Evolutionary conservation across 2,329 filamentous ascomycete species (phyloP).

Genomic region (Paracoccidioides lutzii): DNA sequence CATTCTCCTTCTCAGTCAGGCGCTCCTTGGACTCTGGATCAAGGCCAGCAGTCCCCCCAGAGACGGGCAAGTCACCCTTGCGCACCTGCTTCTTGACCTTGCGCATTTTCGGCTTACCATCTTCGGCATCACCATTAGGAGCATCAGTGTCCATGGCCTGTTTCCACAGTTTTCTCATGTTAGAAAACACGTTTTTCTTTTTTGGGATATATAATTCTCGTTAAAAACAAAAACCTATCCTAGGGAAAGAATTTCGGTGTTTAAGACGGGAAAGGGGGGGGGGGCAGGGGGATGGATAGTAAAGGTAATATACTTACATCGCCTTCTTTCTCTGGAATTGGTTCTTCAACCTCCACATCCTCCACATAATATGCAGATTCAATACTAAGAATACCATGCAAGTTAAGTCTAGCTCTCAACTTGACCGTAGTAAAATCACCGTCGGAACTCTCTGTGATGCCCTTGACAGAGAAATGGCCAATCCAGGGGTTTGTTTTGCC

Average conservation of each 20-base stretch:
- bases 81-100: slow-evolving; percentile 99
- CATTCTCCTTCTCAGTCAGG: slow-evolving; percentile 67
- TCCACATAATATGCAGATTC: slow-evolving; percentile 97
- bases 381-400: slow-evolving; percentile 91
- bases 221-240: slow-evolving; percentile 2
- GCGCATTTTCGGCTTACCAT: slow-evolving; percentile 67
- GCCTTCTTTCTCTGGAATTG: slow-evolving; percentile 63
- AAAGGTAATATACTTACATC: slow-evolving; percentile 26
- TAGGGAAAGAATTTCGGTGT: not conserved
- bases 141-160: slow-evolving; percentile 79
- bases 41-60: slow-evolving; percentile 67
- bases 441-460: slow-evolving; percentile 81
- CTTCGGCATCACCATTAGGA: slow-evolving; percentile 44
- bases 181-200: slow-evolving; percentile 14
- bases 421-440: slow-evolving; percentile 99
- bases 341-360: slow-evolving; percentile 93
- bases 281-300: not conserved
- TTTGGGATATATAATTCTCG: not conserved
- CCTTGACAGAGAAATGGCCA: slow-evolving; percentile 94
- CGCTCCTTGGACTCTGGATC: slow-evolving; percentile 54
- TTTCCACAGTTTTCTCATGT: slow-evolving; percentile 16
- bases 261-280: slow-evolving; percentile 2
- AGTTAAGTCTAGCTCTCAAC: slow-evolving; percentile 91
- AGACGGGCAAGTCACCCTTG: slow-evolving; percentile 87
- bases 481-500: slow-evolving; percentile 92